phyloP scores from a whole-genome alignment of 129 eudicot genomes.

The Artemisia argyi region DNA sequence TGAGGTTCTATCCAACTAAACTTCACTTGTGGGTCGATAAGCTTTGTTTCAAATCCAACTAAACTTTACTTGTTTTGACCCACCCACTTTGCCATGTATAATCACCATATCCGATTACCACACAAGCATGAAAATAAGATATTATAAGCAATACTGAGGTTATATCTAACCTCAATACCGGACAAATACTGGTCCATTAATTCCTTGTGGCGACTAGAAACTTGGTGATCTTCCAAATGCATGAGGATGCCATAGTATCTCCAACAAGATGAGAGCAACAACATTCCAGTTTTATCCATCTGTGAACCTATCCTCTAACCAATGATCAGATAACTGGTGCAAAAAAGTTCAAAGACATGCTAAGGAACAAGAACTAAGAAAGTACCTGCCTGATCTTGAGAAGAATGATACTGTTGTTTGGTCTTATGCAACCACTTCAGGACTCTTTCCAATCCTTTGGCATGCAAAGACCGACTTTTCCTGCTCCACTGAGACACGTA shows the following conservation, averaged over 20 bases:
- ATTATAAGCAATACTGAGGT: constrained; percentile 16
- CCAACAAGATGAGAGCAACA: constrained; percentile 93
- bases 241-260: constrained; percentile 80
- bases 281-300: constrained; percentile 55
- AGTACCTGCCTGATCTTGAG: constrained; percentile 59
- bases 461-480: constrained; percentile 81
- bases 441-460: constrained; percentile 69
- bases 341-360: constrained; percentile 1
- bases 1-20: constrained; percentile 35
- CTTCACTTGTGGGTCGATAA: background rate
- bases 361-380: background rate
- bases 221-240: constrained; percentile 58
- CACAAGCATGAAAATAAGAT: background rate
- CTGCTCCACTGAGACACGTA: constrained; percentile 74
- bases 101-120: constrained; percentile 2
- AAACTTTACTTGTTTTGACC: too few species aligned
- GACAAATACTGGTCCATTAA: constrained; percentile 71
- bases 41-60: too few species aligned
- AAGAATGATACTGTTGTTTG: constrained; percentile 39
- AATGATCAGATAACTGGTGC: constrained; percentile 1
- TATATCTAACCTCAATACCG: constrained; percentile 73
- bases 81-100: too few species aligned
- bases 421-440: constrained; percentile 62
- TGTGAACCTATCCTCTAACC: constrained; percentile 42
- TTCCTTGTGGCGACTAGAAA: constrained; percentile 51